Evolutionary conservation across 75 land plant genomes (phyloP), one percentile per base, ranked within the genome.

Genomic region (Pinus albicaulis): DNA sequence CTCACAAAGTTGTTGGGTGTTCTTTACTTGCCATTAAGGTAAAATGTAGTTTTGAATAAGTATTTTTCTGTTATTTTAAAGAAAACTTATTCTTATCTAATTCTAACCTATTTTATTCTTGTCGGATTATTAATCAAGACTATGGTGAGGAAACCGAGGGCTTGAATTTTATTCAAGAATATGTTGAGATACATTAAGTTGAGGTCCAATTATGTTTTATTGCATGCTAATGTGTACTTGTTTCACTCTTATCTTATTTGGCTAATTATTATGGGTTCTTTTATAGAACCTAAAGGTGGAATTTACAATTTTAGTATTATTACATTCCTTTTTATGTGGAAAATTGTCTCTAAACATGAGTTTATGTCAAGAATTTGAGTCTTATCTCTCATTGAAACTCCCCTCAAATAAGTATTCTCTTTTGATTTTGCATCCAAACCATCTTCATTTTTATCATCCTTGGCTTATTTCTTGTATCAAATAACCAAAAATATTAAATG

Each of bases 141-240:
- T 87, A 81, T 79, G 88, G 89, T 31, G 89, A 88, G 59, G 89
- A 88, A 70, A 82, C 88, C 0, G 89, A 85, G 79, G 89, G 89
- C 8, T 71, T 88, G 65, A 82, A 88, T 77, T 81, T 88, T 11
- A 77, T 86, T 38, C 79, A 81, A 74, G 88, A 88, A 79, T 86
- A 88, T 17, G 82, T 88, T 38, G 85, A 85, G 79, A 79, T 68
- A 8, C 89, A 79, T 22, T 79, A 23, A 74, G 41, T n/a, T 24
- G 74, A 48, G 74, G 15, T 55, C 44, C 56, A 24, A 24, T 72
- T 22, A 34, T 66, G 66, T 15, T 23, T 64, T 19, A 6, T 31
- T 36, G 15, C 38, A 15, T 28, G 19, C 34, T 6, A 15, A 31
- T 64, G 68, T 15, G 28, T 23, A 14, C 17, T 16, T 15, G 19